A percentile compares a stretch with the other conserved stretches of the same genome.
phyloP scores from a whole-genome alignment of 2,329 filamentous ascomycete genomes.

The Pleurostoma richardsiae region DNA sequence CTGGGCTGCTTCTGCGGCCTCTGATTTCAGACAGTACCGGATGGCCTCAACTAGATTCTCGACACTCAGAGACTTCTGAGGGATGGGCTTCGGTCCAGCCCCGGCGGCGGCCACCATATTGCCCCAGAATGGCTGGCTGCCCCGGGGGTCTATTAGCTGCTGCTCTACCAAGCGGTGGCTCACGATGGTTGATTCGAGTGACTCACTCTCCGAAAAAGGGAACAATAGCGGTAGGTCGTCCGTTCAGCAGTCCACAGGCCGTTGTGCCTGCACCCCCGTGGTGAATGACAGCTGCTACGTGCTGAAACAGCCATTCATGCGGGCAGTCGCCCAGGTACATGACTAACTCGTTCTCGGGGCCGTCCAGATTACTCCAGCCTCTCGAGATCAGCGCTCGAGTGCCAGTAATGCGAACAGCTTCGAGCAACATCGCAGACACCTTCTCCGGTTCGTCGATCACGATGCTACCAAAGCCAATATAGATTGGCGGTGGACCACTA shows the following conservation, averaged over 20 bases:
- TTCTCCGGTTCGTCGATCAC: conserved; percentile 57
- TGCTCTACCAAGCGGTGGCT: too few relatives aligned
- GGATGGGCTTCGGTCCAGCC: conserved; percentile 32
- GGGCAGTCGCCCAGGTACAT: conserved; percentile 60
- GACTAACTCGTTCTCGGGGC: conserved; percentile 14
- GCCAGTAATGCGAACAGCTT: conserved; percentile 51
- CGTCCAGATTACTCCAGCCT: conserved; percentile 58
- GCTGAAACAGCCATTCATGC: conserved; percentile 62
- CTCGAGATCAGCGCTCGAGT: conserved; percentile 58
- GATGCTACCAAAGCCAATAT: conserved; percentile 64
- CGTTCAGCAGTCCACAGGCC: conserved; percentile 26
- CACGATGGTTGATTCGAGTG: background rate
- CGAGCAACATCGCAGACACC: conserved; percentile 53
- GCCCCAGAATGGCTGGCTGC: conserved; percentile 37
- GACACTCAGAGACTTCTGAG: conserved; percentile 25
- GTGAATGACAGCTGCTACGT: conserved; percentile 54
- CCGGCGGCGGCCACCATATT: conserved; percentile 32
- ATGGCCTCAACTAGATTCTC: conserved; percentile 30
- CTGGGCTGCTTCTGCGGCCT: conserved; percentile 21
- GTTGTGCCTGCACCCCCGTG: conserved; percentile 64
- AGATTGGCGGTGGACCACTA: conserved; percentile 53
- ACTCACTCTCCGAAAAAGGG: conserved; percentile 57
- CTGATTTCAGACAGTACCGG: conserved; percentile 22
- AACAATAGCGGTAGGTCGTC: conserved; percentile 58
- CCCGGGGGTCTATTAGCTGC: too few relatives aligned